Percentiles rank a stretch among this genome's conserved stretches.
phyloP scores from a whole-genome alignment of 768 basidiomycete species.

The Phlegmacium glaucopus region DNA sequence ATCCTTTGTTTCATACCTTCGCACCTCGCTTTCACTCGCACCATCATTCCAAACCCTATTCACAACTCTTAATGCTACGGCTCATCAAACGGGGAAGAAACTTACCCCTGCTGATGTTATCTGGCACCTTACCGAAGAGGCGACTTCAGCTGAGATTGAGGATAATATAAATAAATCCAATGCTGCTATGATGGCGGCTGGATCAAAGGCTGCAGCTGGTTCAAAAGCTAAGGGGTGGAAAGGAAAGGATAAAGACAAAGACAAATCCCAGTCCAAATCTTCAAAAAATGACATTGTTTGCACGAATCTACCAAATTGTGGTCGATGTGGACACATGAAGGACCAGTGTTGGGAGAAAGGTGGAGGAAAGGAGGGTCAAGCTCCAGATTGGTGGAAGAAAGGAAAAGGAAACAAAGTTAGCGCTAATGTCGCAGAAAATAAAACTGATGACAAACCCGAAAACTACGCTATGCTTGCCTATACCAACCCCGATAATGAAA shows the following conservation, averaged over 20 bases:
- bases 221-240: conserved; percentile 5
- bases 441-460: conserved; percentile 8
- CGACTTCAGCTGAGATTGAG: conserved; percentile 7
- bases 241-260: conserved; percentile 8
- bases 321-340: conserved; percentile 20
- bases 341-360: conserved; percentile 29
- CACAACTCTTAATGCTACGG: conserved; percentile 11
- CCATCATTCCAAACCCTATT: conserved; percentile 11
- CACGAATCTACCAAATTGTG: conserved; percentile 30
- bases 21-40: conserved; percentile 11
- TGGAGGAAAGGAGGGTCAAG: conserved; percentile 25
- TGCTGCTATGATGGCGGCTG: conserved; percentile 14
- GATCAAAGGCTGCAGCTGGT: too few relatives aligned
- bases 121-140: conserved; percentile 9
- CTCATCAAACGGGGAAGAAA: conserved; percentile 3
- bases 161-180: conserved; percentile 13
- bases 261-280: conserved; percentile 8
- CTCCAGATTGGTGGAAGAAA: conserved; percentile 23
- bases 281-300: conserved; percentile 16
- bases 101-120: conserved; percentile 8
- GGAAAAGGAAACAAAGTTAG: conserved; percentile 11
- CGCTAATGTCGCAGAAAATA: conserved; percentile 8
- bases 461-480: background rate
- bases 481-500: background rate
- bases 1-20: conserved; percentile 12